Base-by-base conservation (phyloP, 306 rosid species). In the Malus fusca region DNA sequence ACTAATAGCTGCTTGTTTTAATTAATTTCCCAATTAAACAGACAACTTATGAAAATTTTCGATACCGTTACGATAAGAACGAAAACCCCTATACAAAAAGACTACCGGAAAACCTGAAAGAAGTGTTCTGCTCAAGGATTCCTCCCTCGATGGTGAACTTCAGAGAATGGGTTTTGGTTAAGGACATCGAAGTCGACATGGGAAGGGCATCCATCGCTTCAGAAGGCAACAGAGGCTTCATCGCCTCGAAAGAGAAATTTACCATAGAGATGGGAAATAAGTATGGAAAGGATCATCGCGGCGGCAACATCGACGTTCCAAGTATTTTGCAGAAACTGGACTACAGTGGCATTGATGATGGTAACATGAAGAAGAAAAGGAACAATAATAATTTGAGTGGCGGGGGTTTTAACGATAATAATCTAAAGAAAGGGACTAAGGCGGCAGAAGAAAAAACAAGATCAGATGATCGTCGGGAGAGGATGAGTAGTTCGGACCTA, bases 11-110 rank as follows among this genome's bases (percentile, higher is more conserved):
- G 61, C 61, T 55, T 55, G 61, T 8, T 78, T 80, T 79, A 46
- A 46, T 46, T 46, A 33, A 33, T 33, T 33, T 46, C 53, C 53
- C 15, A 46, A 13, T 46, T 46, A 35, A 21, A 58, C 79, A 95
- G 97, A 95, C 98, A 35, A 95, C 97, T 22, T 92, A 95, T 43
- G 98, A 95, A 87, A 95, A 92, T 71, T 95, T 95, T 63, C 91
- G 96, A 31, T 92, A 90, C 65, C 98, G 93, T 22, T 95, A 95
- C 1, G 97, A 95, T 76, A 89, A 87, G 92, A 92, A 92, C 68
- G 89, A 86, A 73, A 95, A 92, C 52, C 98, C 98, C 17, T 89
- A 31, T 58, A 72, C 82, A 12, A 88, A 69, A 52, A 97, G 98
- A 63, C 21, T 90, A 35, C 1, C 79, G 31, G 68, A 55, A 67